A percentile compares a stretch with the other conserved stretches of the same genome.
Conservation (phyloP, 140 eudicot species). For the Flaveria floridana region DNA sequence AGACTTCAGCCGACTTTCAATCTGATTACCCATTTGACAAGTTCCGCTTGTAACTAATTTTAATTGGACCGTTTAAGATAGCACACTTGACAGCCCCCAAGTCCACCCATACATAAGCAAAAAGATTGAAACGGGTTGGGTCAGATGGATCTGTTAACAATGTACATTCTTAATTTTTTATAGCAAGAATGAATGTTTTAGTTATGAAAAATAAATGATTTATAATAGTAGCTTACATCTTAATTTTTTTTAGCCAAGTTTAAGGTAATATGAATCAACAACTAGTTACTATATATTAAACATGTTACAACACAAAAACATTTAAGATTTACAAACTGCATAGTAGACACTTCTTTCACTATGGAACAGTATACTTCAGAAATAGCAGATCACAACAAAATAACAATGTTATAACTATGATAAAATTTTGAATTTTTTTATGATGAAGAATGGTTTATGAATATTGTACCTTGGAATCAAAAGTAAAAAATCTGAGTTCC, state of each 20-base stretch:
- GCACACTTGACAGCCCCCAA: not conserved
- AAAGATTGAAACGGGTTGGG: not conserved
- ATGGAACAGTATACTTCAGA: constrained; percentile 1
- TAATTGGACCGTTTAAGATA: not conserved
- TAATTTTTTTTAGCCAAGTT: not conserved
- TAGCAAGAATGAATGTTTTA: not conserved
- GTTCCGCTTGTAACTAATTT: not conserved
- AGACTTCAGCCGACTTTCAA: not conserved
- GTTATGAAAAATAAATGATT: not conserved
- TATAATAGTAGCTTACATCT: not conserved
- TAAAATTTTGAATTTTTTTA: not conserved
- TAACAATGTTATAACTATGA: not conserved
- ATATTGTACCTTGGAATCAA: constrained; percentile 59
- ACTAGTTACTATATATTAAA: not conserved
- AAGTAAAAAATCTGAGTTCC: constrained; percentile 66
- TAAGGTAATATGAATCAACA: not conserved
- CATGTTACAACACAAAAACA: constrained; percentile 3
- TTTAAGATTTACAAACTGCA: not conserved
- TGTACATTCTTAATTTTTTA: not conserved
- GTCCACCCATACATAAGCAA: not conserved
- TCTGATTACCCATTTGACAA: not conserved
- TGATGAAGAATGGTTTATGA: not conserved
- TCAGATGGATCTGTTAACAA: not conserved
- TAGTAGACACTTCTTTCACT: not conserved
- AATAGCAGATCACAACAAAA: not conserved